A percentile compares a stretch with the other conserved stretches of the same genome.
These are phyloP conservation scores for Ustilago curta DNA, from an alignment of 1,284 basidiomycete species.

Conservation along the genomic window DNA sequence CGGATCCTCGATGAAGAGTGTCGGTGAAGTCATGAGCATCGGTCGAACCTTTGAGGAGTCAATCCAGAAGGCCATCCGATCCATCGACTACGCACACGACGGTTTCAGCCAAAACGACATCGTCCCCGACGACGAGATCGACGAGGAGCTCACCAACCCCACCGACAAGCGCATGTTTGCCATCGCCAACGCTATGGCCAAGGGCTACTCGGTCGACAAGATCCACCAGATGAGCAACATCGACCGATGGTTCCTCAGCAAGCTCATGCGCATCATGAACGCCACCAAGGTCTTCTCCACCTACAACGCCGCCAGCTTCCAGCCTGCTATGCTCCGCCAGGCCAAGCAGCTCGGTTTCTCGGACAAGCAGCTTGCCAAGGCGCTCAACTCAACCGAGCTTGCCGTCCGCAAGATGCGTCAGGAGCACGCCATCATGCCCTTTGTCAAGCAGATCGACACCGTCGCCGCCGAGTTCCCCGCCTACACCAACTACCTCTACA, in stretches of 20 bases:
- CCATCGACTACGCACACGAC: conserved; percentile 92
- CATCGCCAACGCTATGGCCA: conserved; percentile 86
- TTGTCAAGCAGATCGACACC: conserved; percentile 98
- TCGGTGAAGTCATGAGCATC: conserved; percentile 99
- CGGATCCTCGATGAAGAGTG: conserved; percentile 82
- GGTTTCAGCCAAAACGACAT: conserved; percentile 91
- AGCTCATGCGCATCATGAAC: conserved; percentile 74
- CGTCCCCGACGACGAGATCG: conserved; percentile 77
- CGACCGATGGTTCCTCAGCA: conserved; percentile 96
- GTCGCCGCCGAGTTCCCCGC: conserved; percentile 99
- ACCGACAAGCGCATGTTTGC: conserved; percentile 93
- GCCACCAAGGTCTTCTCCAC: conserved; percentile 72
- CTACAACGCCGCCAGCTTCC: conserved; percentile 79
- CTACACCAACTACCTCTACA: conserved; percentile 98
- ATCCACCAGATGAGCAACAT: conserved; percentile 97
- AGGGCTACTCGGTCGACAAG: conserved; percentile 92
- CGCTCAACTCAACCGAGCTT: conserved; percentile 86
- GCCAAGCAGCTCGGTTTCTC: conserved; percentile 97
- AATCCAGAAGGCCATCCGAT: conserved; percentile 95
- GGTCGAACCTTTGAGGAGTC: conserved; percentile 98
- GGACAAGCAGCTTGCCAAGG: conserved; percentile 85
- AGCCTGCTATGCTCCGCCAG: conserved; percentile 78
- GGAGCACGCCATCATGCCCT: conserved; percentile 85
- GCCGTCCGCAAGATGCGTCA: conserved; percentile 87
- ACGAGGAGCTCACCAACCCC: conserved; percentile 86